Conservation (phyloP, 176 grass and related monocot species). For the Alopecurus myosuroides region DNA sequence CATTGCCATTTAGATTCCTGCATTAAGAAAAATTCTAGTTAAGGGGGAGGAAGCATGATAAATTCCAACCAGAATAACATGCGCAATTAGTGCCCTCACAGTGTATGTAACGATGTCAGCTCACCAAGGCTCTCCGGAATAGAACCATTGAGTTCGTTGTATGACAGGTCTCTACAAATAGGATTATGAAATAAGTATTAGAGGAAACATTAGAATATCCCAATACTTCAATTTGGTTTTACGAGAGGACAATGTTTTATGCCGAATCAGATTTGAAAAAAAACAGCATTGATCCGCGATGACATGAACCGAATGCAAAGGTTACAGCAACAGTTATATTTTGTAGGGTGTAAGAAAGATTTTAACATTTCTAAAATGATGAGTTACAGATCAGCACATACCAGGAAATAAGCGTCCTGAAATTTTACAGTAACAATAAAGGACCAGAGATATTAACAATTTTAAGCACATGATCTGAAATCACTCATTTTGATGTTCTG, state of each 20-base stretch:
- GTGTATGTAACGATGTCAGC: conserved; percentile 55
- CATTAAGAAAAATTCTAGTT: conserved; percentile 21
- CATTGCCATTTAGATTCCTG: conserved; percentile 95
- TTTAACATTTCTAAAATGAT: not conserved
- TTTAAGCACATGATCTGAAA: not conserved
- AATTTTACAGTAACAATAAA: conserved; percentile 3
- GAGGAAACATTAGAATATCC: not conserved
- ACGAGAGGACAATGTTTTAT: not conserved
- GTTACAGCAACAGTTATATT: not conserved
- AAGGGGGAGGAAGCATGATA: not conserved
- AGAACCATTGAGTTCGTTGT: conserved; percentile 87
- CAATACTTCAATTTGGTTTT: not conserved
- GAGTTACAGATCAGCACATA: not conserved
- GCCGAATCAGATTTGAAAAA: not conserved
- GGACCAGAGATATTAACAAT: not conserved
- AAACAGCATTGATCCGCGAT: not conserved
- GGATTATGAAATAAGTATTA: not conserved
- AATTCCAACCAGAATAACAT: conserved; percentile 25
- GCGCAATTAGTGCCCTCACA: conserved; percentile 50
- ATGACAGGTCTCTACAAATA: conserved; percentile 81
- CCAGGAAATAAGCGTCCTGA: not conserved
- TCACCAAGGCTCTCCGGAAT: conserved; percentile 87
- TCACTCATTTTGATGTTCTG: not conserved
- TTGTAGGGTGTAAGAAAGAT: not conserved
- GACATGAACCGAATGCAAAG: not conserved